phyloP scores from a whole-genome alignment of 106 monocot species.

The Dendrobium catenatum region DNA sequence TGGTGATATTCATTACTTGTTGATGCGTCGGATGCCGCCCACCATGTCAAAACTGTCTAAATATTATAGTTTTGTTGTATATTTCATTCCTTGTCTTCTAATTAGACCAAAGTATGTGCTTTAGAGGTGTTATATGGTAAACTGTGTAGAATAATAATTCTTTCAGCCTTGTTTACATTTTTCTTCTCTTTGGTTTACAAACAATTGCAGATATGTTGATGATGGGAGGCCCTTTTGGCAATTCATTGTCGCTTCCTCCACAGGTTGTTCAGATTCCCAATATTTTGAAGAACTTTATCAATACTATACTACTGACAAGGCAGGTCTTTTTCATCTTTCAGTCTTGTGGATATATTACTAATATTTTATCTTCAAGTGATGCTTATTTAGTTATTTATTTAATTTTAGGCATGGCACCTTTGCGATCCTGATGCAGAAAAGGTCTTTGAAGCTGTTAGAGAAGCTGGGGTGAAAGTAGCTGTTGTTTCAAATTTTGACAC shows the following conservation, averaged over 20 bases:
- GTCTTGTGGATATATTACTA: neutral
- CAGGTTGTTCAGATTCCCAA: conserved; percentile 81
- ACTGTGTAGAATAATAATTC: neutral
- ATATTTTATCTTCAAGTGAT: neutral
- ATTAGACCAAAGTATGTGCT: neutral
- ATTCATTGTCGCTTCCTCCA: conserved; percentile 86
- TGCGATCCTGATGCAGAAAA: conserved; percentile 87
- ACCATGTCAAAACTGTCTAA: neutral
- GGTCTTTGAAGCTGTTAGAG: conserved; percentile 74
- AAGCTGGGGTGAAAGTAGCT: conserved; percentile 79
- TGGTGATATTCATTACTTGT: no score
- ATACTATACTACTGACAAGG: conserved; percentile 92
- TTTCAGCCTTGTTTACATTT: neutral
- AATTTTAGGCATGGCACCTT: conserved; percentile 80
- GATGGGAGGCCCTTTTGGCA: conserved; percentile 99
- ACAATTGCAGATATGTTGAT: conserved; percentile 73
- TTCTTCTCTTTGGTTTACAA: neutral
- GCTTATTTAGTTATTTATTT: neutral
- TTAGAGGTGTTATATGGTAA: neutral
- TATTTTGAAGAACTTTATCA: conserved; percentile 98
- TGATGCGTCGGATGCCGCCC: neutral
- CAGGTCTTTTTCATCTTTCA: conserved; percentile 8
- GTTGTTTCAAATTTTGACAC: conserved; percentile 98
- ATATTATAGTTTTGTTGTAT: neutral
- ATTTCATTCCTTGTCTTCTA: neutral